Evolutionary conservation across 805 yeast species (phyloP), one percentile per base, ranked within the genome.

Genomic region (Clavispora carvajalis): DNA sequence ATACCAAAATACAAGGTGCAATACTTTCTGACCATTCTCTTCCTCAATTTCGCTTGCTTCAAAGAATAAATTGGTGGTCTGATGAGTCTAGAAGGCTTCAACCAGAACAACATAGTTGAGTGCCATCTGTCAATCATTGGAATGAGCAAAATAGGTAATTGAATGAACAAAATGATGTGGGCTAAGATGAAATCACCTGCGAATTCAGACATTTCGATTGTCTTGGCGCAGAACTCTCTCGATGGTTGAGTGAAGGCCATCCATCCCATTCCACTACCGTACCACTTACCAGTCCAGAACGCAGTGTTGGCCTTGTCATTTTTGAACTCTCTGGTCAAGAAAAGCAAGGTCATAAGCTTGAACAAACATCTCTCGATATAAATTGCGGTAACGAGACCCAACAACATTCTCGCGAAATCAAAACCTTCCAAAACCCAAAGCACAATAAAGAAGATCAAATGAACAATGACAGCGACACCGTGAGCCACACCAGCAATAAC

Each of bases 211-310:
- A 86, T 67, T 71, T 93, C 99, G 54, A 91, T 86, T 48, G 83
- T 76, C 78, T 93, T 93, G 52, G 97, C 97, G 57, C 80, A 76
- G 59, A 87, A 87, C 72, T 93, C 99, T 76, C 99, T 87, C 39
- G 85, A 60, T 47, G 99, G 99, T 72, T 91, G 98, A 24, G 98
- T 82, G 75, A 85, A 78, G 16, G 97, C 96, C 77, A 83, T 80
- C 79, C 82, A 80, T 45, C 98, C 99, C 66, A 91, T 69, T 59
- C 95, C 93, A 45, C 86, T 74, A 44, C 95, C 93, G 65, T 90
- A 89, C 99, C 99, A 93, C 69, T 89, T 90, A 76, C 99, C 99
- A 43, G 96, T 86, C 99, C 99, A 93, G 95, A 95, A 93, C 22
- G 99, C 98, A 54, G 95, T 85, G 72, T 93, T 93, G 26, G 98